Conservation (phyloP, 1,284 basidiomycete species). For the Cutaneotrichosporon sp. region DNA sequence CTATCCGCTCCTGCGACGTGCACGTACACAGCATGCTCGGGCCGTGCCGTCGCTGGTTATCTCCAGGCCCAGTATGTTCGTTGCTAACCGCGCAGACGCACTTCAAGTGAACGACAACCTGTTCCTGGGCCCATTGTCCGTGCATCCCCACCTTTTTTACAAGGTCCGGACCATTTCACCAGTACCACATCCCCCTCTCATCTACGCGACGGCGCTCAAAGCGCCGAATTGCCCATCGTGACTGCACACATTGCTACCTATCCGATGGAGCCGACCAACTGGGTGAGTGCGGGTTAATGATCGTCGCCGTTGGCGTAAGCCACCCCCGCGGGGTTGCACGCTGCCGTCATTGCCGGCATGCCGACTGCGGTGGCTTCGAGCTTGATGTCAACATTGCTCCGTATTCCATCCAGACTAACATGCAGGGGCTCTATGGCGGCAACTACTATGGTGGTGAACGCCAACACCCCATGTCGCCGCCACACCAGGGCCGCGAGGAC, state of each 20-base stretch:
- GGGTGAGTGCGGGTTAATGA: constrained; percentile 25
- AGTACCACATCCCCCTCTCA: constrained; percentile 2
- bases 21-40: not conserved
- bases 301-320: not conserved
- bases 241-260: constrained; percentile 18
- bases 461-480: constrained; percentile 22
- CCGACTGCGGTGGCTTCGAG: not conserved
- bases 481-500: constrained; percentile 22
- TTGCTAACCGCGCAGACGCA: not conserved
- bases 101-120: not conserved
- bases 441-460: constrained; percentile 30
- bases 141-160: not conserved
- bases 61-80: not conserved
- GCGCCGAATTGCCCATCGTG: constrained; percentile 22
- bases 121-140: not conserved
- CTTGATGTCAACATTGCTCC: not conserved
- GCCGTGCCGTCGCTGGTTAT: not conserved
- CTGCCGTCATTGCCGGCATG: constrained; percentile 10
- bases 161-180: not conserved
- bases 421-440: constrained; percentile 31
- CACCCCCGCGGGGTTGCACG: constrained; percentile 13
- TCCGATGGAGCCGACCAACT: constrained; percentile 33
- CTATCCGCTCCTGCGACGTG: not conserved
- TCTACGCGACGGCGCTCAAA: constrained; percentile 2
- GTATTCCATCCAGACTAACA: not conserved